Percentiles rank a stretch among this genome's conserved stretches.
Evolutionary conservation across 495 filamentous ascomycete species (phyloP).

Genomic region (Penicillium riverlandense): DNA sequence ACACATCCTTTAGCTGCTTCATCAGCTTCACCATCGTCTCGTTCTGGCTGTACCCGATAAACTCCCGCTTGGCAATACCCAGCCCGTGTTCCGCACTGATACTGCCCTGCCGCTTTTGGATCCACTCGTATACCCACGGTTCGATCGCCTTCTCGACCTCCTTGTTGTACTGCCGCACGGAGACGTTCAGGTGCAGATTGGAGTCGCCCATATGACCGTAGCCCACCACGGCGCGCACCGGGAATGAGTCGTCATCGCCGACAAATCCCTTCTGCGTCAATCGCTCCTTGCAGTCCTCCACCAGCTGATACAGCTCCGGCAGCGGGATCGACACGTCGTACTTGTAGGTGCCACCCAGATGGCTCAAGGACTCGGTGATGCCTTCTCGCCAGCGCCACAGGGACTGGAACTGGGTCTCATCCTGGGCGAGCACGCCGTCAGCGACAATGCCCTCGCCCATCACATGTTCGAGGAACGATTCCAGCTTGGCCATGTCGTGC

Average conservation of each 20-base stretch:
- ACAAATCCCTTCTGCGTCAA: conserved; percentile 68
- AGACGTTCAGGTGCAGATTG: conserved; percentile 88
- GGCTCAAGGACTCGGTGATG: conserved; percentile 77
- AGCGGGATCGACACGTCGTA: conserved; percentile 96
- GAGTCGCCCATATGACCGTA: conserved; percentile 98
- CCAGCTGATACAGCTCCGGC: conserved; percentile 76
- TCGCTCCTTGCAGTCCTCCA: conserved; percentile 70
- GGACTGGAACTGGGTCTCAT: conserved; percentile 78
- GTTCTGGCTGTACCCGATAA: conserved; percentile 85
- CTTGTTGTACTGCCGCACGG: conserved; percentile 75
- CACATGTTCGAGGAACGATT: conserved; percentile 79
- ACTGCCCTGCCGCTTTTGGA: conserved; percentile 73
- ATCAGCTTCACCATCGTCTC: conserved; percentile 81
- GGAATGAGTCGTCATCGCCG: conserved; percentile 67
- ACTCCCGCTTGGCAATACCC: conserved; percentile 89
- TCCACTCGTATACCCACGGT: conserved; percentile 97
- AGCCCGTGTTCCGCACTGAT: conserved; percentile 96
- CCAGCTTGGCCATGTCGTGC: conserved; percentile 83
- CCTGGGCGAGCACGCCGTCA: conserved; percentile 85
- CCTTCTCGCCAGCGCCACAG: conserved; percentile 94
- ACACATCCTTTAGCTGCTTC: conserved; percentile 86
- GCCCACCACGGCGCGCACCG: conserved; percentile 83
- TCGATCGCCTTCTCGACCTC: conserved; percentile 84
- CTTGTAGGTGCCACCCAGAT: conserved; percentile 95
- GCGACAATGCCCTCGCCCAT: conserved; percentile 76